A percentile compares a stretch with the other conserved stretches of the same genome.
phyloP scores from a whole-genome alignment of 176 grass and related monocot species.

The Oryza officinalis region DNA sequence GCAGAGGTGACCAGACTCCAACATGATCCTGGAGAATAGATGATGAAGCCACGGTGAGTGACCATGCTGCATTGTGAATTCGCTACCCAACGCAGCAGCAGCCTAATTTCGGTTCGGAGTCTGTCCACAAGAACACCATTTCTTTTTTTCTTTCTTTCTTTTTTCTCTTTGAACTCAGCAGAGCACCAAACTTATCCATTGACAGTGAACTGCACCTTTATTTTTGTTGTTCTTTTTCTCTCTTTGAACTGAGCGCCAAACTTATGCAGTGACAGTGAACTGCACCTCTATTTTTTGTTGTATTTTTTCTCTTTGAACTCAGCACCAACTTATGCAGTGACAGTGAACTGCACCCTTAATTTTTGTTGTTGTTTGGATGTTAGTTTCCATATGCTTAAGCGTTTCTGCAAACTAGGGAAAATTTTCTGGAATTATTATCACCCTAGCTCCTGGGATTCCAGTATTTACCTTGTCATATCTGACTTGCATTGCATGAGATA shows the following conservation, averaged over 20 bases:
- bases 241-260: no score
- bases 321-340: no score
- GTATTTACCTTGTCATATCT: not conserved
- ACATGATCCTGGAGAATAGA: slow-evolving; percentile 40
- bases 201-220: not conserved
- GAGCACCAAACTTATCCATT: not conserved
- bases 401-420: not conserved
- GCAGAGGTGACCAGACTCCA: slow-evolving; percentile 25
- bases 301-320: no score
- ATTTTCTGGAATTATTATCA: not conserved
- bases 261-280: no score
- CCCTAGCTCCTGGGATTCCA: not conserved
- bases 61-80: not conserved
- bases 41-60: not conserved
- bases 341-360: no score
- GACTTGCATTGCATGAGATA: not conserved
- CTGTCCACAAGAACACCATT: not conserved
- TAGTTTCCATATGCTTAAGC: not conserved
- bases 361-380: not conserved
- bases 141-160: no score
- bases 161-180: not conserved
- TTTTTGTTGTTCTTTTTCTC: no score
- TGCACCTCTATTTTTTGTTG: no score
- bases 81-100: not conserved
- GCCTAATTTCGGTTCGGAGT: not conserved